phyloP scores from a whole-genome alignment of 1,284 basidiomycete genomes.

The Schizopora paradoxa region DNA sequence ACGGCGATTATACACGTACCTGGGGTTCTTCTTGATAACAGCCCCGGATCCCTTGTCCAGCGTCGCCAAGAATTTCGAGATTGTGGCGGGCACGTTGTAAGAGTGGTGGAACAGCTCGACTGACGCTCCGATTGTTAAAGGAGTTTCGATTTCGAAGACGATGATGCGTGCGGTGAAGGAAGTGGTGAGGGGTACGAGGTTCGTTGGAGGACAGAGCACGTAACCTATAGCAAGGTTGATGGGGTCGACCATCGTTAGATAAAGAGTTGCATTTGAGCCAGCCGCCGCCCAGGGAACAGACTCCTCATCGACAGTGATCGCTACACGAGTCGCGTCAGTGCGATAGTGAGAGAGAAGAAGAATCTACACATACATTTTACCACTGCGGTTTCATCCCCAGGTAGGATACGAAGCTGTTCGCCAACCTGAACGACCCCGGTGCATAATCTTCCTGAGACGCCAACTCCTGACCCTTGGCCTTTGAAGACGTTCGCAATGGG shows the following conservation, averaged over 20 bases:
- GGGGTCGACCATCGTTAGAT: slow-evolving; percentile 80
- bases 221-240: slow-evolving; percentile 85
- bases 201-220: slow-evolving; percentile 76
- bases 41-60: slow-evolving; percentile 77
- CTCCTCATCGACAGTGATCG: slow-evolving; percentile 82
- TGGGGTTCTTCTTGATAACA: slow-evolving; percentile 74
- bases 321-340: slow-evolving; percentile 36
- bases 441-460: slow-evolving; percentile 83
- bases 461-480: slow-evolving; percentile 76
- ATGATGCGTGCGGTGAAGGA: slow-evolving; percentile 85
- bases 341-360: slow-evolving; percentile 1
- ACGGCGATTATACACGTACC: slow-evolving; percentile 40
- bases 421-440: slow-evolving; percentile 91
- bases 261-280: slow-evolving; percentile 84
- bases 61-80: slow-evolving; percentile 73
- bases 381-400: slow-evolving; percentile 85
- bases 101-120: slow-evolving; percentile 96
- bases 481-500: slow-evolving; percentile 96
- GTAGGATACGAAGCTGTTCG: slow-evolving; percentile 80
- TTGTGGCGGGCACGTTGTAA: slow-evolving; percentile 83
- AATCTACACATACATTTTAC: slow-evolving; percentile 62
- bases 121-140: slow-evolving; percentile 83
- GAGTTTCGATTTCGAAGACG: slow-evolving; percentile 88
- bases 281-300: slow-evolving; percentile 84
- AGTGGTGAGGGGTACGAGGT: slow-evolving; percentile 70